These are phyloP conservation scores for Hygrophila difformis DNA, from an alignment of 257 asterid species.

Conservation along the genomic window DNA sequence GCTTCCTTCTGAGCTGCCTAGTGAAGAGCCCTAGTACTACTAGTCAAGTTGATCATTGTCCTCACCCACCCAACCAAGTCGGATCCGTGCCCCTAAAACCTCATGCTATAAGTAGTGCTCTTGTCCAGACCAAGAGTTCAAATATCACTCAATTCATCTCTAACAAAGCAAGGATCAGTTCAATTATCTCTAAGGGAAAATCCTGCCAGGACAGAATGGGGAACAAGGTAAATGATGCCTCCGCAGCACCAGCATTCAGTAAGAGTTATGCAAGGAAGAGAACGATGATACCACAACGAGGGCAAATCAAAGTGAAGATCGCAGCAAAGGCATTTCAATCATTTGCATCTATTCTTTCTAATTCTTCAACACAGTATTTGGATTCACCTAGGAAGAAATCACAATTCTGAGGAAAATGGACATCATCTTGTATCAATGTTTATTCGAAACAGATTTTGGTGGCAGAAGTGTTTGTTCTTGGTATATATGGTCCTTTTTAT, in stretches of 20 bases:
- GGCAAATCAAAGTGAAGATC: conserved; percentile 52
- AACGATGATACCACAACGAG: conserved; percentile 41
- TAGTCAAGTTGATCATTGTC: conserved; percentile 17
- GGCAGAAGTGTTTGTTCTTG: too few species aligned
- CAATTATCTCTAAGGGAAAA: not conserved
- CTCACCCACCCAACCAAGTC: conserved; percentile 4
- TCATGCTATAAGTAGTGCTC: conserved; percentile 4
- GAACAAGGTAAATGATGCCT: conserved; percentile 20
- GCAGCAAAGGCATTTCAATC: conserved; percentile 50
- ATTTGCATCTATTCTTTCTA: conserved; percentile 25
- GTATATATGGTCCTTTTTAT: too few species aligned
- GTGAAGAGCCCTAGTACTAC: too few species aligned
- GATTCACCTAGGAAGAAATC: too few species aligned
- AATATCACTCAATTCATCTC: not conserved
- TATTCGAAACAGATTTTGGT: too few species aligned
- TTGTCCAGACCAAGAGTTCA: not conserved
- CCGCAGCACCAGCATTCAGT: conserved; percentile 14
- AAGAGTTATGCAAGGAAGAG: conserved; percentile 19
- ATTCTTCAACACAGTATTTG: conserved; percentile 23
- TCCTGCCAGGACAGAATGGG: too few species aligned
- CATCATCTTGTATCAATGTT: too few species aligned
- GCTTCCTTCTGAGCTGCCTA: conserved; percentile 21
- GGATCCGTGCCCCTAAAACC: not conserved
- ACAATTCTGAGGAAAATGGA: too few species aligned
- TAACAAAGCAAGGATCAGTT: not conserved